Conservation (phyloP, 2,329 filamentous ascomycete species). For the Apiospora arundinis region DNA sequence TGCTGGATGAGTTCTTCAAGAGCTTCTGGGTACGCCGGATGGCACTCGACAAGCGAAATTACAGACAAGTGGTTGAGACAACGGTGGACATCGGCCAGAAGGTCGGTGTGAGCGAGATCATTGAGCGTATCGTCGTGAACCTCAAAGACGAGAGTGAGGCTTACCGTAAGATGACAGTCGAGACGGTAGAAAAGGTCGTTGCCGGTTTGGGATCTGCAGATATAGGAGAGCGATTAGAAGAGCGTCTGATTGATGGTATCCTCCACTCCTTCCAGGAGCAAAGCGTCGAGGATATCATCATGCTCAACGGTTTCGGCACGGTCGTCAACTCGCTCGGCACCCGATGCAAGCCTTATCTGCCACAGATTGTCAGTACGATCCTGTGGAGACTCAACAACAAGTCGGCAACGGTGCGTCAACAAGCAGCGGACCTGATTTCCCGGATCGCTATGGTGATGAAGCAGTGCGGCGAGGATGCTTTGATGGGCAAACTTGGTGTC, state of each 20-base stretch:
- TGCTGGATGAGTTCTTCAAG: conserved; percentile 97
- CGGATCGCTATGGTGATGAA: conserved; percentile 99
- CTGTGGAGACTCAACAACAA: conserved; percentile 98
- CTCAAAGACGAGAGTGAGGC: conserved; percentile 98
- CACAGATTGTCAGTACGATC: conserved; percentile 96
- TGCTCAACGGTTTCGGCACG: conserved; percentile 97
- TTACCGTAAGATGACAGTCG: conserved; percentile 98
- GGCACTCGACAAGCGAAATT: conserved; percentile 97
- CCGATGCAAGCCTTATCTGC: conserved; percentile 93
- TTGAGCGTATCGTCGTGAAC: conserved; percentile 91
- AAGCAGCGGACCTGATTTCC: conserved; percentile 94
- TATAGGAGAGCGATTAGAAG: conserved; percentile 89
- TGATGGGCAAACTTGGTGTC: conserved; percentile 93
- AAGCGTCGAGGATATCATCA: conserved; percentile 92
- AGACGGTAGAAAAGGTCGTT: conserved; percentile 96
- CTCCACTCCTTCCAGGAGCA: conserved; percentile 98
- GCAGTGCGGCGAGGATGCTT: conserved; percentile 93
- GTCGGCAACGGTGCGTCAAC: conserved; percentile 93
- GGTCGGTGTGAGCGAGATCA: conserved; percentile 94
- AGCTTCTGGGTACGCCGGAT: conserved; percentile 98
- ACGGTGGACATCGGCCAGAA: conserved; percentile 97
- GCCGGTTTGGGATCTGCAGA: conserved; percentile 92
- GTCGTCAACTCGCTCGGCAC: conserved; percentile 94
- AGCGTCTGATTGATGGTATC: conserved; percentile 93
- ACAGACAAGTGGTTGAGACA: conserved; percentile 96